Base-by-base conservation (phyloP, 208 protist species). In the Acanthamoeba polyphaga region DNA sequence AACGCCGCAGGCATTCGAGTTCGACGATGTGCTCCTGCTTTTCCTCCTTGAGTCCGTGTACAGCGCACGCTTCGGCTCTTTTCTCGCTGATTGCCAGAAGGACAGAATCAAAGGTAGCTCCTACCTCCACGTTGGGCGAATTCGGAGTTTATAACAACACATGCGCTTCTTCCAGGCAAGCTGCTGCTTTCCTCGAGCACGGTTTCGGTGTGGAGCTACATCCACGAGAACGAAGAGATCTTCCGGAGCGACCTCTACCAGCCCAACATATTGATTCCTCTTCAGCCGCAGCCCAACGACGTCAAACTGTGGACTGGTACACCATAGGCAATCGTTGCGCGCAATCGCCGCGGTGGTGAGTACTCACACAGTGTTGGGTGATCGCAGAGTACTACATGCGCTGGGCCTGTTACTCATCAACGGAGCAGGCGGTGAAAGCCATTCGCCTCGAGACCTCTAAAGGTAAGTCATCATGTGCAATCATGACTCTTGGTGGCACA, bases 31-130 rank as follows among this genome's bases (percentile, higher is more conserved):
- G 19, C 74, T 94, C 15, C 91, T 94, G 1, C 29, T 46, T 0
- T 94, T 94, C 74, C 53, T 94, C 3, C 53, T 94, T 32, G 91
- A 94, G 24, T 80, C 91, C 13, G 53, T 94, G 13, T 94, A 94
- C 51, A 85, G 70, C 51, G 22, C 34, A 7, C 91, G 91, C 32
- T 94, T 94, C n/a, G 91, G 91, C 10, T 58, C 70, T n/a, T 94
- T 94, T 43, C 74, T 94, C 6, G 49, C 72, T 49, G 91, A 94
- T 27, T 15, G 32, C 7, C 34, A 94, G 64, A 29, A 27, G 15
- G 70, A 94, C n/a, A 27, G 88, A 74, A 43, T 72, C 32, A 68
- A 62, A 34, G 53, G 84, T 90, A 43, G 9, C 13, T 72, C n/a
- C 34, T 34, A 19, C 15, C 15, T 60, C 17, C 55, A 0, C 0